phyloP scores from a whole-genome alignment of 2,329 filamentous ascomycete genomes.

The Stachybotrys elegans region DNA sequence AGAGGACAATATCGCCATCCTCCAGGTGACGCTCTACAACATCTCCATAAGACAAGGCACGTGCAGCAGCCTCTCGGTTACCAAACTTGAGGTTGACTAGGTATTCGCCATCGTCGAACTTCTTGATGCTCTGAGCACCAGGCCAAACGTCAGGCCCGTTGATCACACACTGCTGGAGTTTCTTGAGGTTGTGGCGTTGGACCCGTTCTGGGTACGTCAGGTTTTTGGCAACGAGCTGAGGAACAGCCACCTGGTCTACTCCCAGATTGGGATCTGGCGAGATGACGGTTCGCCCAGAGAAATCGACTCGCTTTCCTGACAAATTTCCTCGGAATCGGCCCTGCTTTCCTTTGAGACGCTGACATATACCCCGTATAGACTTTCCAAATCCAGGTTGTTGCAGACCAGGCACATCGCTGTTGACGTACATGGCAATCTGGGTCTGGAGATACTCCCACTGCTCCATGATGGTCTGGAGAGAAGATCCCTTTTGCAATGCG shows the following conservation, averaged over 20 bases:
- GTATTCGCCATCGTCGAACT: slow-evolving; percentile 61
- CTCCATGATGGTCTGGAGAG: slow-evolving; percentile 88
- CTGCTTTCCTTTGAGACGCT: slow-evolving; percentile 96
- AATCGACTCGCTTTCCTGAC: slow-evolving; percentile 97
- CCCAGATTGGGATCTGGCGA: slow-evolving; percentile 92
- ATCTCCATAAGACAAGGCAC: slow-evolving; percentile 74
- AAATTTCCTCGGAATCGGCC: slow-evolving; percentile 95
- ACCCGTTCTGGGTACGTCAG: slow-evolving; percentile 92
- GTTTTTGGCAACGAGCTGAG: slow-evolving; percentile 87
- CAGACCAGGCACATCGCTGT: slow-evolving; percentile 89
- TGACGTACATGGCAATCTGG: slow-evolving; percentile 96
- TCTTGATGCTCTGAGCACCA: slow-evolving; percentile 78
- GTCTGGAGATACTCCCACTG: slow-evolving; percentile 97
- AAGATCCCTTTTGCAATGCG: slow-evolving; percentile 75
- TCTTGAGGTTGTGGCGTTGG: slow-evolving; percentile 78
- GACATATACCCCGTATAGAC: slow-evolving; percentile 87
- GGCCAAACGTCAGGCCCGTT: slow-evolving; percentile 79
- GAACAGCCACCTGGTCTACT: slow-evolving; percentile 91
- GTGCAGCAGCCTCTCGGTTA: slow-evolving; percentile 65
- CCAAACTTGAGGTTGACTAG: slow-evolving; percentile 74
- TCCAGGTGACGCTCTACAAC: slow-evolving; percentile 91
- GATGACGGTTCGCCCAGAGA: slow-evolving; percentile 95
- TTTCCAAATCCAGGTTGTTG: slow-evolving; percentile 84
- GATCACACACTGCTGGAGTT: slow-evolving; percentile 66
- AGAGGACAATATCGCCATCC: slow-evolving; percentile 91